Percentiles rank a stretch among this genome's conserved stretches.
phyloP scores from a whole-genome alignment of 441 rosid species.

The Geranium incanum region DNA sequence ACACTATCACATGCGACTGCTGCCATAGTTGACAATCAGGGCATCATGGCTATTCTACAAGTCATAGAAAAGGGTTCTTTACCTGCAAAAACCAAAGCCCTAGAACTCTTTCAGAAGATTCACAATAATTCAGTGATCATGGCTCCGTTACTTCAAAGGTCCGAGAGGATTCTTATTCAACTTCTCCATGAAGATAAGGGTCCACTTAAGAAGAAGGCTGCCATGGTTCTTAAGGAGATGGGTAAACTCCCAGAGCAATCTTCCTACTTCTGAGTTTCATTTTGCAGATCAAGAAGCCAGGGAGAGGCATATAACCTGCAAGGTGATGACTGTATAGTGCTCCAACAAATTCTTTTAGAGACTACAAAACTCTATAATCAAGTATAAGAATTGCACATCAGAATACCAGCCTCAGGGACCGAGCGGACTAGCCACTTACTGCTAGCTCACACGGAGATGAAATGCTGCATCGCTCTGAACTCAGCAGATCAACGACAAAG shows the following conservation, averaged over 20 bases:
- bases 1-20: constrained; percentile 32
- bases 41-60: constrained; percentile 35
- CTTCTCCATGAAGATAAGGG: constrained; percentile 32
- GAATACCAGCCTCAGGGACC: neutral
- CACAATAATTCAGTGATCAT: constrained; percentile 24
- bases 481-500: neutral
- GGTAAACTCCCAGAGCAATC: constrained; percentile 44
- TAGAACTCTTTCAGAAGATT: constrained; percentile 41
- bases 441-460: neutral
- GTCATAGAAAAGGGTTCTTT: constrained; percentile 43
- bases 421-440: no score
- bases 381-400: neutral
- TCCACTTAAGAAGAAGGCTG: constrained; percentile 36
- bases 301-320: neutral
- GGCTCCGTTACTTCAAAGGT: constrained; percentile 22
- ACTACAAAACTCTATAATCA: neutral
- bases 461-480: neutral
- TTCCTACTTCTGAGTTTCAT: constrained; percentile 36
- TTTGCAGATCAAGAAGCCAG: neutral
- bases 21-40: constrained; percentile 38
- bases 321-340: neutral
- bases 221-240: constrained; percentile 42
- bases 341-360: neutral
- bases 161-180: constrained; percentile 43
- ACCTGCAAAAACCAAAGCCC: constrained; percentile 38